A percentile compares a stretch with the other conserved stretches of the same genome.
Conservation (phyloP, 73 alveolate species). For the Vitrella brassicaformis region DNA sequence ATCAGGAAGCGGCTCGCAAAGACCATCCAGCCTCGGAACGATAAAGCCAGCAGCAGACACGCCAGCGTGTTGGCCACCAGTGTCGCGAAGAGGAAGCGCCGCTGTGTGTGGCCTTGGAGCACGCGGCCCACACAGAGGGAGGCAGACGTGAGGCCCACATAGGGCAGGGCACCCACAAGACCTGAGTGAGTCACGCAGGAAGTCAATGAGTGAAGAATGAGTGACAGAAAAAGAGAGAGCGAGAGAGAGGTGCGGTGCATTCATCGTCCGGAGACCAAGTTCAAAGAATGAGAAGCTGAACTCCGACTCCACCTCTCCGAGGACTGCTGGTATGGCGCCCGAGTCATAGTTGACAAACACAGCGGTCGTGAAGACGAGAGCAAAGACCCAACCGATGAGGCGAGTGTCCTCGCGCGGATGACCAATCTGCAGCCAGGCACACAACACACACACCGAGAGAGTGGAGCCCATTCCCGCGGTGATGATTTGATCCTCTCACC, state of each 20-base stretch:
- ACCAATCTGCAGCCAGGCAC: neutral
- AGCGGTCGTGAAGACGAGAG: slow-evolving; percentile 30
- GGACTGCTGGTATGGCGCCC: slow-evolving; percentile 51
- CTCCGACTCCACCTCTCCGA: slow-evolving; percentile 42
- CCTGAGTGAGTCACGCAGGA: no score
- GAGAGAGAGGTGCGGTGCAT: no score
- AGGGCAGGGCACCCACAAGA: slow-evolving; percentile 44
- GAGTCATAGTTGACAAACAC: slow-evolving; percentile 45
- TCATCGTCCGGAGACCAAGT: no score
- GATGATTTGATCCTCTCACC: no score
- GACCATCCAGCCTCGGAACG: slow-evolving; percentile 31
- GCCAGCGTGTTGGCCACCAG: slow-evolving; percentile 34
- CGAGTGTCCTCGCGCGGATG: neutral
- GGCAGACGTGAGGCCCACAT: slow-evolving; percentile 40
- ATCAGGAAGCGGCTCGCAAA: slow-evolving; percentile 41
- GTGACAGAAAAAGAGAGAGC: no score
- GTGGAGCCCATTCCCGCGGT: no score
- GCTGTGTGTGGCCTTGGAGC: slow-evolving; percentile 34
- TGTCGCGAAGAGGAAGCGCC: slow-evolving; percentile 31
- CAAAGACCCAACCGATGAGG: neutral
- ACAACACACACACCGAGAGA: no score
- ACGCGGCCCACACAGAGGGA: slow-evolving; percentile 38
- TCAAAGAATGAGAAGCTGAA: slow-evolving; percentile 42
- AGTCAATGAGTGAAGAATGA: no score
- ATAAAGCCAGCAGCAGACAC: slow-evolving; percentile 29